These are phyloP conservation scores for Ceratocystis diversiconidia DNA, from an alignment of 2,329 filamentous ascomycete species.

Conservation along the genomic window DNA sequence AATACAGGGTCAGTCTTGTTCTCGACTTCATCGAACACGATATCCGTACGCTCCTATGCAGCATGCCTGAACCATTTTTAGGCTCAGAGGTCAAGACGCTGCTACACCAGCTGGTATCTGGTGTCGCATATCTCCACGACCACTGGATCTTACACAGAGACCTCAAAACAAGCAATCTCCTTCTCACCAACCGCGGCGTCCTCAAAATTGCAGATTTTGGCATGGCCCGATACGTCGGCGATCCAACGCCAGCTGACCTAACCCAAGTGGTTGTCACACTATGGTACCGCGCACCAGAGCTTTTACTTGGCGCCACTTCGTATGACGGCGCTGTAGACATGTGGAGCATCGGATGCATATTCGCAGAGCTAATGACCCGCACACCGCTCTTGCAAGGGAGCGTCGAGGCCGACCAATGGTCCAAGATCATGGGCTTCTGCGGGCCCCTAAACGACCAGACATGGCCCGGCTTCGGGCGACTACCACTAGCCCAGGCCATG, in stretches of 20 bases:
- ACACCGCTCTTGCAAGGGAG: constrained; percentile 73
- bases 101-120: constrained; percentile 65
- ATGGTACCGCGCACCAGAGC: constrained; percentile 89
- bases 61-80: constrained; percentile 88
- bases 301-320: constrained; percentile 63
- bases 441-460: constrained; percentile 68
- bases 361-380: constrained; percentile 75
- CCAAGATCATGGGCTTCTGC: constrained; percentile 77
- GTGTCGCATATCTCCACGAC: constrained; percentile 71
- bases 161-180: constrained; percentile 83
- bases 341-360: constrained; percentile 94
- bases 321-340: constrained; percentile 76
- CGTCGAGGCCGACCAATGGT: constrained; percentile 84
- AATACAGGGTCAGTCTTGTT: constrained; percentile 66
- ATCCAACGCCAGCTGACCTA: constrained; percentile 58
- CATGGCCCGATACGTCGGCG: constrained; percentile 82
- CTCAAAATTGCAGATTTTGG: constrained; percentile 97
- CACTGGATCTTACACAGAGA: constrained; percentile 89
- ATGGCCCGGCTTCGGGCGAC: constrained; percentile 75
- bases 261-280: constrained; percentile 91
- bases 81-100: constrained; percentile 87
- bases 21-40: constrained; percentile 98
- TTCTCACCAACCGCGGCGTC: constrained; percentile 87
- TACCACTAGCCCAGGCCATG: constrained; percentile 74
- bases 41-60: constrained; percentile 79